Base-by-base conservation (phyloP, 805 yeast genomes). In the Wickerhamiella sergipiensis region DNA sequence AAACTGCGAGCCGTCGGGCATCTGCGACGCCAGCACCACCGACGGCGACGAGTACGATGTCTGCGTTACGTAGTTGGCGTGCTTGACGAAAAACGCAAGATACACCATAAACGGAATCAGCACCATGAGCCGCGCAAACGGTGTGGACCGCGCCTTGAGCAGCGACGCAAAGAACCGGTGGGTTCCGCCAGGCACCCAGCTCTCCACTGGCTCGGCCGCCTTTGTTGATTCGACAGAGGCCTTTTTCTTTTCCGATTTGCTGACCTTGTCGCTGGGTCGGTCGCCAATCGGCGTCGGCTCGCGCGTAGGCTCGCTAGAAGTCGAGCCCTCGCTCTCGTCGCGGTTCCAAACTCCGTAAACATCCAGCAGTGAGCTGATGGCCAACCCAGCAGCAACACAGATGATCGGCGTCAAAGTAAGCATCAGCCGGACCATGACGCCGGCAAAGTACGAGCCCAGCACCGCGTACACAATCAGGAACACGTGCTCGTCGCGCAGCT, bases 401-500 rank as follows among this genome's bases (percentile, higher is more conserved):
- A 92, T 85, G 53, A 94, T 79, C 21, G 99, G 99, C 23, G 98
- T 92, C 66, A 92, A 75, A 39, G 98, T 92, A 63, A 92, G 74
- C 95, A 94, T 90, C 67, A 92, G 76, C 71, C 99, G 85, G 52
- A 92, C 92, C 98, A 92, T 92, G 51, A 92, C 99, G 65, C 98
- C 99, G 1, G 98, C 96, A 69, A 92, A 92, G 68, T 92, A 92
- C 8, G 96, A 85, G 61, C 92, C 92, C 56, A 94, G 74, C n/a
- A 94, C 94, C 22, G 89, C 76, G 69, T 92, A 92, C 49, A 88
- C 86, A 59, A 92, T 82, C 55, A 94, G 80, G 66, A 94, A 94
- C 40, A 92, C 85, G 59, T 90, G 95, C 71, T 89, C 97, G 65
- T 92, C 85, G 50, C 80, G 77, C 63, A 92, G 74, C 53, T 92